These are phyloP conservation scores for Exophiala sideris DNA, from an alignment of 2,329 filamentous ascomycete genomes.

Conservation along the genomic window DNA sequence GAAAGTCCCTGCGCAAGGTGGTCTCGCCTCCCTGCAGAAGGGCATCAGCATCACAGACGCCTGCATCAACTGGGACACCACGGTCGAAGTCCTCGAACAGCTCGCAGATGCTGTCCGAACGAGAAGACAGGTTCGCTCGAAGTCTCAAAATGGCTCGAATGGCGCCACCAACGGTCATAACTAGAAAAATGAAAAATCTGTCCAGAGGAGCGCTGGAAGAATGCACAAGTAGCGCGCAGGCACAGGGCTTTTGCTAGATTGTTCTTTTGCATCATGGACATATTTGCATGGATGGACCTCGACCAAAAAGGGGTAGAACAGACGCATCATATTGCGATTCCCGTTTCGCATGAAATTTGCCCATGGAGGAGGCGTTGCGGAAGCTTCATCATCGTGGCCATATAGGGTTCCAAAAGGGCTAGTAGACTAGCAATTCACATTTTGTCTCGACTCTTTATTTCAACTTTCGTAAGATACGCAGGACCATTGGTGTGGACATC, in stretches of 20 bases:
- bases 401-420: too few relatives aligned
- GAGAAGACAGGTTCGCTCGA: constrained; percentile 55
- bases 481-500: too few relatives aligned
- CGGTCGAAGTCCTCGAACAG: constrained; percentile 75
- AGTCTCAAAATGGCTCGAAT: constrained; percentile 29
- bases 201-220: background rate
- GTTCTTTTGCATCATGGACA: too few relatives aligned
- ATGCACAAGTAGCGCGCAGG: background rate
- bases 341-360: too few relatives aligned
- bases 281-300: too few relatives aligned
- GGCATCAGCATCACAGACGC: constrained; percentile 97
- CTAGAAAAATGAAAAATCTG: background rate
- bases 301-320: too few relatives aligned
- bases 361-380: too few relatives aligned
- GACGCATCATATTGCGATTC: too few relatives aligned
- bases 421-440: too few relatives aligned
- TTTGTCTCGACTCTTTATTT: too few relatives aligned
- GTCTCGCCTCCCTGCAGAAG: constrained; percentile 77
- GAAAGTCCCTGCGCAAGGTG: constrained; percentile 79
- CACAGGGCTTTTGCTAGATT: background rate
- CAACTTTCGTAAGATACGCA: too few relatives aligned
- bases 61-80: constrained; percentile 90
- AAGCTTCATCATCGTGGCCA: too few relatives aligned
- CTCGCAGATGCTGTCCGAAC: constrained; percentile 78
- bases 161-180: constrained; percentile 30